Evolutionary conservation across 2,329 filamentous ascomycete genomes (phyloP).

Genomic region (Neurospora sp.): DNA sequence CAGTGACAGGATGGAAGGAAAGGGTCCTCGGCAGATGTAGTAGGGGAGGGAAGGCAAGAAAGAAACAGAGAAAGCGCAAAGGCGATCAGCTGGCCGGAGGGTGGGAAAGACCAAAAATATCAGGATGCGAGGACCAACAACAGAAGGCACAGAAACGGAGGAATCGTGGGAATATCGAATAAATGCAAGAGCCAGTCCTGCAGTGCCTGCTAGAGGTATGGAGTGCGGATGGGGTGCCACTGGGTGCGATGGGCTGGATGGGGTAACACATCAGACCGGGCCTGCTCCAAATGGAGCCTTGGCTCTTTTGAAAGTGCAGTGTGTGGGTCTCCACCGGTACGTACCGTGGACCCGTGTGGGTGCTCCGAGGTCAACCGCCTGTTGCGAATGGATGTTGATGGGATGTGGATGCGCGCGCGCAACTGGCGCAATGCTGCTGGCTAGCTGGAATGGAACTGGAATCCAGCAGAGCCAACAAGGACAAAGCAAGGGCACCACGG

Average conservation of each 20-base stretch:
- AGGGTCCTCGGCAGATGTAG: neutral
- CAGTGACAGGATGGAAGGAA: neutral
- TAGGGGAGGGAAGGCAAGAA: neutral
- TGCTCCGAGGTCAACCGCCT: neutral
- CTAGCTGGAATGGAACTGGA: neutral
- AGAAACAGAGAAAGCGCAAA: neutral
- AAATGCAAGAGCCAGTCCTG: neutral
- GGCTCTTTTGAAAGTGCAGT: neutral
- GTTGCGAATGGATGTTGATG: neutral
- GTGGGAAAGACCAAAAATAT: neutral
- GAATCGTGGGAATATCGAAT: neutral
- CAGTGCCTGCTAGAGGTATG: neutral
- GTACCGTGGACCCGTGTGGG: neutral
- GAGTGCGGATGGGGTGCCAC: neutral
- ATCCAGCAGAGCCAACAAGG: neutral
- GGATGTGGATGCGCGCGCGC: neutral
- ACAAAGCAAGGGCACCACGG: neutral
- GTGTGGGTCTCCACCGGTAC: neutral
- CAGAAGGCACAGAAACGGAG: neutral
- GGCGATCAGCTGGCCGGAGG: neutral
- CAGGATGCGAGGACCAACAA: neutral
- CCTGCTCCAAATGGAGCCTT: neutral
- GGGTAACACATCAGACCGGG: neutral
- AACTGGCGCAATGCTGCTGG: neutral
- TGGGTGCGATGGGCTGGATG: neutral